Conservation (phyloP, 305 asterid genomes). For the Stenogyne calaminthoides region DNA sequence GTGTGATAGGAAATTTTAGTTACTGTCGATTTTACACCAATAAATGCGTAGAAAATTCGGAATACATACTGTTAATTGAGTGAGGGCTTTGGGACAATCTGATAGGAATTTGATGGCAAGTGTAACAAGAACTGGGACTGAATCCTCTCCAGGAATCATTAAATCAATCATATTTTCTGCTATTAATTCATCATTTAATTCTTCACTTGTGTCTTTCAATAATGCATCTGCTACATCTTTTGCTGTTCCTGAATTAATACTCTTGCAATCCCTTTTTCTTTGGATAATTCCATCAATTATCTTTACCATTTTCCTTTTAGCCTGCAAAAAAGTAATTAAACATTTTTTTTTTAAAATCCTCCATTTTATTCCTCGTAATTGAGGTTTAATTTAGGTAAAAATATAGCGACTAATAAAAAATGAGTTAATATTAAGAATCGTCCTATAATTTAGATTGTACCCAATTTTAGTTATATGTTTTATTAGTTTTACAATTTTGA, state of each 20-base stretch:
- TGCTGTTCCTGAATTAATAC: slow-evolving; percentile 13
- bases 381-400: background rate
- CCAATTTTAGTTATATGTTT: no score
- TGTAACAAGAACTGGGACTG: slow-evolving; percentile 82
- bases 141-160: slow-evolving; percentile 97
- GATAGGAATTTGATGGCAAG: slow-evolving; percentile 84
- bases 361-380: background rate
- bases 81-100: slow-evolving; percentile 69
- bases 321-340: slow-evolving; percentile 42
- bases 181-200: slow-evolving; percentile 66
- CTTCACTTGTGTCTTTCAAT: slow-evolving; percentile 51
- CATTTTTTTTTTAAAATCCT: background rate
- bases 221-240: slow-evolving; percentile 73
- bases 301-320: slow-evolving; percentile 74
- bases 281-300: slow-evolving; percentile 63
- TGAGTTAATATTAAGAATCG: no score
- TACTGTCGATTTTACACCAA: no score
- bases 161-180: slow-evolving; percentile 82
- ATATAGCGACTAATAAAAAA: background rate
- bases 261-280: slow-evolving; percentile 39
- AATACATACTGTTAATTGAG: slow-evolving; percentile 55
- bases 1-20: no score
- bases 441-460: no score
- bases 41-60: no score
- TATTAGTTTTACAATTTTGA: no score